phyloP scores from a whole-genome alignment of 2,329 filamentous ascomycete genomes.

The Trichophaea hybrida region DNA sequence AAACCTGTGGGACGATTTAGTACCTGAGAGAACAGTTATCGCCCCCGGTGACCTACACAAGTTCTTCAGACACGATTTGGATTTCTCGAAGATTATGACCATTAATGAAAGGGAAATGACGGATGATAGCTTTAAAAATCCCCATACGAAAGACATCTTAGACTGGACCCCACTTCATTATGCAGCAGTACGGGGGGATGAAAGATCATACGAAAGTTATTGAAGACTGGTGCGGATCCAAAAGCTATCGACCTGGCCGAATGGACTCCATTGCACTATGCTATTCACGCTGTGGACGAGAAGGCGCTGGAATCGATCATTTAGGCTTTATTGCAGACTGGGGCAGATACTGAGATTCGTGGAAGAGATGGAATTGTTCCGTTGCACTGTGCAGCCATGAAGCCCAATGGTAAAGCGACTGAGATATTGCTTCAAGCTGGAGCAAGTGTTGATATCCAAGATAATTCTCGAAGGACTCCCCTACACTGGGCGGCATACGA shows the following conservation, averaged over 20 bases:
- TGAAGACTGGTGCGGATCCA: conserved; percentile 9
- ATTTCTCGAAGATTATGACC: not conserved
- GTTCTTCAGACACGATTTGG: not conserved
- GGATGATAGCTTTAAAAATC: not conserved
- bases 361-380: conserved; percentile 18
- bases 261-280: conserved; percentile 27
- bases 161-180: conserved; percentile 26
- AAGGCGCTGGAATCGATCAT: not conserved
- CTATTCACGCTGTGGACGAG: not conserved
- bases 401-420: conserved; percentile 9
- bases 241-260: conserved; percentile 16
- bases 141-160: conserved; percentile 15
- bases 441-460: conserved; percentile 8
- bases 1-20: not conserved
- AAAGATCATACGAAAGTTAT: not conserved
- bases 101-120: not conserved
- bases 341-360: conserved; percentile 5
- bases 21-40: not conserved
- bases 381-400: conserved; percentile 23
- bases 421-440: conserved; percentile 9
- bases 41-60: not conserved
- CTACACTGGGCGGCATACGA: conserved; percentile 9
- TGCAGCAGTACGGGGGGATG: conserved; percentile 4
- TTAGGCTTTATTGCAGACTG: conserved; percentile 1
- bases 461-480: conserved; percentile 8